phyloP scores from a whole-genome alignment of 352 stramenopile genomes.

The Globisporangium canariense region DNA sequence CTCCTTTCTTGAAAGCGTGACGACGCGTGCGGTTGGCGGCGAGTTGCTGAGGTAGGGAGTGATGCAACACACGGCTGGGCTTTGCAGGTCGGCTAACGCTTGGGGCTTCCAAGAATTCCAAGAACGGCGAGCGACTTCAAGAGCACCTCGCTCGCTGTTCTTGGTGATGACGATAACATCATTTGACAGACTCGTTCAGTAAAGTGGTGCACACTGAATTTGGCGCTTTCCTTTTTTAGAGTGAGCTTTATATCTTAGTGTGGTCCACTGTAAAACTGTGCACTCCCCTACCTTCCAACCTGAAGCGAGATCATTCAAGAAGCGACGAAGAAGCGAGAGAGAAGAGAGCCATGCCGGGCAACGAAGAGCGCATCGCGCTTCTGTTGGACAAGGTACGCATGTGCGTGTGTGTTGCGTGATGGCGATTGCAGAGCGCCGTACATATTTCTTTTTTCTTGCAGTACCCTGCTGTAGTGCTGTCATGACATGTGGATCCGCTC shows the following conservation, averaged over 20 bases:
- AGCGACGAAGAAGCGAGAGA: not conserved
- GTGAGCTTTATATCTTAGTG: not conserved
- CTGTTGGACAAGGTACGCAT: constrained; percentile 70
- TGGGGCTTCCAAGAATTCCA: no score
- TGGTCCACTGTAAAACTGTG: not conserved
- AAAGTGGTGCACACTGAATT: not conserved
- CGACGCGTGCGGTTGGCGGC: no score
- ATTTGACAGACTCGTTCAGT: not conserved
- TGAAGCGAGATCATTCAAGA: constrained; percentile 8
- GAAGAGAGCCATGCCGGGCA: constrained; percentile 42
- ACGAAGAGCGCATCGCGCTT: constrained; percentile 76
- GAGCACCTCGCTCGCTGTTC: no score
- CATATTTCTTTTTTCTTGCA: not conserved
- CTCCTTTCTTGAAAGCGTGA: no score
- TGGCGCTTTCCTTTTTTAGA: not conserved
- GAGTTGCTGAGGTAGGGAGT: no score
- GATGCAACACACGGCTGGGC: no score
- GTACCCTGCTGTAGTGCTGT: not conserved
- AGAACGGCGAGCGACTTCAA: no score
- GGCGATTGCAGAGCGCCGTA: not conserved
- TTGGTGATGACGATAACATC: no score
- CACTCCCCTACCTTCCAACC: not conserved
- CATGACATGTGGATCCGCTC: not conserved
- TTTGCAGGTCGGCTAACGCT: no score
- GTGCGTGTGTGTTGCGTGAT: not conserved